Evolutionary conservation across 345 rosid species (phyloP).

Genomic region (Hypericum androsaemum): DNA sequence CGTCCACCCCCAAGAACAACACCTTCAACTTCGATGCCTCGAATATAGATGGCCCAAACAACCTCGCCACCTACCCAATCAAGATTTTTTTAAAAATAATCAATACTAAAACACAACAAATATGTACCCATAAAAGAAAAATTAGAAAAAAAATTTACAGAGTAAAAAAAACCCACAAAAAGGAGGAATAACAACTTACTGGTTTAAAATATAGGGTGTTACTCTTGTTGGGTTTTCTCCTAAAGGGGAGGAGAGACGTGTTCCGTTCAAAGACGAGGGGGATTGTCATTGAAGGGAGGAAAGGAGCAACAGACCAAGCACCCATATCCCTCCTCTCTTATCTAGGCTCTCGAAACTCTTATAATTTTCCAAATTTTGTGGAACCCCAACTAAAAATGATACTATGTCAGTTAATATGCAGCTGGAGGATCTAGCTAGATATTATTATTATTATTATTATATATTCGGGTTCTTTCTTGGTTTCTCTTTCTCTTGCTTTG

Average conservation of each 20-base stretch:
- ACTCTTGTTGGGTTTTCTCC: conserved; percentile 33
- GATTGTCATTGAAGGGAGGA: conserved; percentile 36
- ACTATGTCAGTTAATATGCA: no score
- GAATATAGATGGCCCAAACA: conserved; percentile 92
- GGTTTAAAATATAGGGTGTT: conserved; percentile 37
- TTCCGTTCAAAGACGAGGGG: conserved; percentile 32
- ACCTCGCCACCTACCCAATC: conserved; percentile 59
- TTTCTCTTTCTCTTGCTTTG: no score
- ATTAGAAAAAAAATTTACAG: not conserved
- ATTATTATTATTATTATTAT: no score
- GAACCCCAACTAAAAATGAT: not conserved
- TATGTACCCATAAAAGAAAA: not conserved
- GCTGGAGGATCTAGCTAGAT: no score
- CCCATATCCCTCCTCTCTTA: conserved; percentile 30
- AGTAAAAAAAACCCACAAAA: not conserved
- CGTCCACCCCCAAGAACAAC: conserved; percentile 75
- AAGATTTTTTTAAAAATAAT: not conserved
- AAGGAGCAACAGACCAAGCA: conserved; percentile 29
- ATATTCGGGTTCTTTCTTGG: no score
- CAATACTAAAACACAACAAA: conserved; percentile 4
- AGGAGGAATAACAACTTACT: conserved; percentile 23
- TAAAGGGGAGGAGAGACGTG: conserved; percentile 28
- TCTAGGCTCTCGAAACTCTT: conserved; percentile 13
- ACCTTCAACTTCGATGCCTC: conserved; percentile 93
- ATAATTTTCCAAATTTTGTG: conserved; percentile 13